Base-by-base conservation (phyloP, 2,329 filamentous ascomycete genomes). In the Sporothrix protearum region DNA sequence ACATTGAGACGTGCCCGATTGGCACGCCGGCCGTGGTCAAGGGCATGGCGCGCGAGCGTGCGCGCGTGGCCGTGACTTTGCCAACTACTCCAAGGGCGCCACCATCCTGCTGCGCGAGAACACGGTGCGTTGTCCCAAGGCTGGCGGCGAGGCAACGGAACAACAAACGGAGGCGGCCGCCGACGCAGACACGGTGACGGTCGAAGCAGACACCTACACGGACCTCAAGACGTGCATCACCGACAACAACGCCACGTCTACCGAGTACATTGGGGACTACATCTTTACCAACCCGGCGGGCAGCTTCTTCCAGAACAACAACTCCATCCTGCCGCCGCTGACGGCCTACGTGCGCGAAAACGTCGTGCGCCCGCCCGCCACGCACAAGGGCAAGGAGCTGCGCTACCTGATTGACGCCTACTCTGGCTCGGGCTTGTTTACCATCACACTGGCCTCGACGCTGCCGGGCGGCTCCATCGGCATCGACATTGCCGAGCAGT, bases 281-380 rank as follows among this genome's bases (percentile, higher is more conserved):
- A 84, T 90, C 78, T 97, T 99, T 83, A 90, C 90, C 79, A 98
- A 97, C 83, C 93, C 92, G 2, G 96, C 96, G 12, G 94, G 94
- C 73, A 89, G 93, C 69, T 99, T 99, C 84, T 99, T 99, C 87
- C 96, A 99, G 79, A 99, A 99, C 86, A 99, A 99, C 87, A 98
- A 98, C 85, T 96, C 94, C 71, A 98, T 99, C 81, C 90, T 99
- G 30, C 89, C 92, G 39, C 82, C 84, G 19, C 97, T 98, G 81
- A 97, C 94, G 16, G 86, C 89, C 75, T 97, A 96, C 83, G 92
- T 98, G 79, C 92, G 93, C 74, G 85, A 91, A 49, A 88, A 91
- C 80, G 92, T 95, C 77, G 84, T 94, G 1, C 90, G 89, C 1
- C 47, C 49, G 30, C 6, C 22, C 8, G 67, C 57, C 74, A 30